phyloP scores from a whole-genome alignment of 805 yeast genomes.

The Nadsonia fulvescens region DNA sequence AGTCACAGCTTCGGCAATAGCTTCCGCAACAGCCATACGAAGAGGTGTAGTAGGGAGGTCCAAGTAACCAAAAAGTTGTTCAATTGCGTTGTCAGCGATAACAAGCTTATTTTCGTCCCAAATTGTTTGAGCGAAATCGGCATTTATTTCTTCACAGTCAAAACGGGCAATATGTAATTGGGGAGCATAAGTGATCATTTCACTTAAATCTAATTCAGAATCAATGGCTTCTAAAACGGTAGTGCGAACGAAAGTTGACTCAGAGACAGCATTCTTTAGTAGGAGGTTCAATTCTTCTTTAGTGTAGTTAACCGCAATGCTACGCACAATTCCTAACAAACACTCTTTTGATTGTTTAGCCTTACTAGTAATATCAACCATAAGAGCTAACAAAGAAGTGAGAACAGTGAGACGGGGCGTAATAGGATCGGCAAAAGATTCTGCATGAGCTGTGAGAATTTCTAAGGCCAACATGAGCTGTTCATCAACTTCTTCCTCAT shows the following conservation, averaged over 20 bases:
- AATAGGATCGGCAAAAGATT: constrained; percentile 34
- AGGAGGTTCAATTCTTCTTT: constrained; percentile 40
- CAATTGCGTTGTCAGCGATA: constrained; percentile 30
- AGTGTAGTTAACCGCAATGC: constrained; percentile 45
- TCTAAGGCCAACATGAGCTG: constrained; percentile 63
- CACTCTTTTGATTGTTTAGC: constrained; percentile 75
- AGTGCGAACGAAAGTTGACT: constrained; percentile 55
- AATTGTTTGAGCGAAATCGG: constrained; percentile 55
- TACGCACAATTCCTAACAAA: constrained; percentile 57
- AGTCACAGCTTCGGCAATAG: constrained; percentile 43
- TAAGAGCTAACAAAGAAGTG: constrained; percentile 40
- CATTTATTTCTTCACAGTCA: constrained; percentile 47
- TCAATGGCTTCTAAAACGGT: constrained; percentile 73
- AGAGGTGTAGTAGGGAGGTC: constrained; percentile 55
- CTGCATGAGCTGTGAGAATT: constrained; percentile 34
- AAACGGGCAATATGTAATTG: constrained; percentile 68
- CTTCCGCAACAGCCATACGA: constrained; percentile 52
- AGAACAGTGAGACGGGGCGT: constrained; percentile 58
- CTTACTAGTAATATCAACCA: constrained; percentile 50
- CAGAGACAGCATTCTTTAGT: constrained; percentile 36
- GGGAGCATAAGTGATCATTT: constrained; percentile 27
- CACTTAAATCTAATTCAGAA: constrained; percentile 42
- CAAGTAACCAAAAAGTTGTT: constrained; percentile 30
- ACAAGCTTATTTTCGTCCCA: constrained; percentile 63
- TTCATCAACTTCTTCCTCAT: constrained; percentile 81